These are phyloP conservation scores for Zalaria sp. DNA, from an alignment of 2,329 filamentous ascomycete genomes.

Conservation along the genomic window DNA sequence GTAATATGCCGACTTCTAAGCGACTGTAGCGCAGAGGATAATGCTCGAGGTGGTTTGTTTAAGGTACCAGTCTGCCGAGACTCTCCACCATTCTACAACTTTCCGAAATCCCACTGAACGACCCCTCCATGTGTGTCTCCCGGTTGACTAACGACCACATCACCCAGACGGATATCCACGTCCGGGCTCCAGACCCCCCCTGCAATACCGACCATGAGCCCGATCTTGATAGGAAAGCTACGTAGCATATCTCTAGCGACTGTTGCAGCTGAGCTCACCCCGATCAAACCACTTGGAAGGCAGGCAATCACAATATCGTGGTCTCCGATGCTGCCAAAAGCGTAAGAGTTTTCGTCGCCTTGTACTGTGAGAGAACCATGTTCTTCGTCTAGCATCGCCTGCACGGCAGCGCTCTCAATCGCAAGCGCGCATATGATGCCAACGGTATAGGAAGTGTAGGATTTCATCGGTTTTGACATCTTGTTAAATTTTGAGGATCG, in stretches of 20 bases:
- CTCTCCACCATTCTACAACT: constrained; percentile 4
- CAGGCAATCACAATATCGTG: constrained; percentile 10
- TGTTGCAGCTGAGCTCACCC: constrained; percentile 5
- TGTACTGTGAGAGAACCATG: constrained; percentile 1
- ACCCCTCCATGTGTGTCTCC: constrained; percentile 9
- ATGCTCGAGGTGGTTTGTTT: too few species aligned
- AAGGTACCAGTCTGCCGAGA: constrained; percentile 2
- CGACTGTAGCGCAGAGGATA: too few species aligned
- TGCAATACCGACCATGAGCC: constrained; percentile 12
- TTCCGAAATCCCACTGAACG: constrained; percentile 13
- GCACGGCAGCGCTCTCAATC: constrained; percentile 8
- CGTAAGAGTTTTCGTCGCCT: constrained; percentile 5
- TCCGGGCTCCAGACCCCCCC: constrained; percentile 9
- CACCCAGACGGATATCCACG: constrained; percentile 12
- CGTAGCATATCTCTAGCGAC: constrained; percentile 7
- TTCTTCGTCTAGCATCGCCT: constrained; percentile 7
- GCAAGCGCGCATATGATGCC: too few species aligned
- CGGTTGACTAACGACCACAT: constrained; percentile 13
- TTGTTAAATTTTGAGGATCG: too few species aligned
- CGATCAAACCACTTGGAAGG: constrained; percentile 6
- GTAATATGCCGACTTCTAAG: too few species aligned
- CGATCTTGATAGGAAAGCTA: constrained; percentile 7
- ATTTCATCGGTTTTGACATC: too few species aligned
- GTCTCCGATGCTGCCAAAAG: constrained; percentile 4
- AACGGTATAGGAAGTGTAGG: too few species aligned